Conservation (phyloP, 257 asterid species). For the Solanum peruvianum region DNA sequence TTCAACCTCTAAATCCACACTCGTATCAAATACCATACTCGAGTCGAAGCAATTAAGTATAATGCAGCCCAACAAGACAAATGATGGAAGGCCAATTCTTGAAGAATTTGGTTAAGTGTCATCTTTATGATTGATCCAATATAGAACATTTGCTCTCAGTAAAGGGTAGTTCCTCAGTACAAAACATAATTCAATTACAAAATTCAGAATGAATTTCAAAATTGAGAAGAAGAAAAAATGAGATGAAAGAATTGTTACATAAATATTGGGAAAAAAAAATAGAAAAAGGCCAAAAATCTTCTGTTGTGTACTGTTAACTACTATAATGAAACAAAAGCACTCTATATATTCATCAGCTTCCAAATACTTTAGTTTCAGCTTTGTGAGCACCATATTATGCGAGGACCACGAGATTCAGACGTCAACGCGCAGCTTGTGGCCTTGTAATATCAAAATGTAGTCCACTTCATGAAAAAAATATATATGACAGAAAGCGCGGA, state of each 20-base stretch:
- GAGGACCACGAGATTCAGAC: conserved; percentile 7
- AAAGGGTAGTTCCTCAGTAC: conserved; percentile 14
- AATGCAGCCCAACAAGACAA: background rate
- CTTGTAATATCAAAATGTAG: background rate
- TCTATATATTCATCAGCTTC: conserved; percentile 47
- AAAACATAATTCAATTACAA: conserved; percentile 35
- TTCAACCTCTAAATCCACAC: background rate
- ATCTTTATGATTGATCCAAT: conserved; percentile 9
- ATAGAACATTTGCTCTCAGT: conserved; percentile 5
- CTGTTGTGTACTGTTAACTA: conserved; percentile 14
- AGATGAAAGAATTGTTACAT: conserved; percentile 49
- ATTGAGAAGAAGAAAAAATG: background rate
- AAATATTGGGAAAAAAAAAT: conserved; percentile 10
- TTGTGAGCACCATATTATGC: background rate
- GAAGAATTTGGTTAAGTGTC: background rate
- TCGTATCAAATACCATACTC: background rate
- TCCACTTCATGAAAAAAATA: background rate
- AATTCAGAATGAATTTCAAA: conserved; percentile 22
- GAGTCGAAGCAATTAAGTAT: background rate
- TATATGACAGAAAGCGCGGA: background rate
- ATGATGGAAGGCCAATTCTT: background rate
- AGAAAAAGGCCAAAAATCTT: conserved; percentile 21
- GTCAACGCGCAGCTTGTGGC: background rate
- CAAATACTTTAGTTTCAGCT: conserved; percentile 29
- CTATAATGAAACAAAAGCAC: conserved; percentile 25